phyloP scores from a whole-genome alignment of 805 yeast species.

The Cyberlindnera nakhonratchasimensis region DNA sequence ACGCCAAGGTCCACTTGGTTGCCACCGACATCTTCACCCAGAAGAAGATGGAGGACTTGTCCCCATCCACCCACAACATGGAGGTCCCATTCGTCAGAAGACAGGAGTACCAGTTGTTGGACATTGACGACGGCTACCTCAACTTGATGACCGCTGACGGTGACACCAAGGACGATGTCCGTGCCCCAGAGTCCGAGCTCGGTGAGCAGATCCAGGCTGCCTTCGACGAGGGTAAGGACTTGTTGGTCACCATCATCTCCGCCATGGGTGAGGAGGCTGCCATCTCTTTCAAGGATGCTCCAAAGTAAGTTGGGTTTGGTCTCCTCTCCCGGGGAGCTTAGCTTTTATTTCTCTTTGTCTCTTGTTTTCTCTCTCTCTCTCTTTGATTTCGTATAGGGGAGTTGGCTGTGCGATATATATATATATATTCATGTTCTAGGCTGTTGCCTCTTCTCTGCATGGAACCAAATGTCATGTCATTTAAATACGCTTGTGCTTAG shows the following conservation, averaged over 20 bases:
- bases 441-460: too few species aligned
- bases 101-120: conserved; percentile 94
- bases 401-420: too few species aligned
- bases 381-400: not conserved
- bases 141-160: conserved; percentile 96
- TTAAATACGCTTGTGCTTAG: too few species aligned
- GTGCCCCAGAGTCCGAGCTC: conserved; percentile 95
- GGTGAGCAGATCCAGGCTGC: conserved; percentile 91
- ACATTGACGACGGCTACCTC: conserved; percentile 97
- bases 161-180: conserved; percentile 98
- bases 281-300: conserved; percentile 97
- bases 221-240: conserved; percentile 97
- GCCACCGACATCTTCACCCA: conserved; percentile 98
- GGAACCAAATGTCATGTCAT: not conserved
- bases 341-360: not conserved
- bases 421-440: too few species aligned
- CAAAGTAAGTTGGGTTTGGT: conserved; percentile 46
- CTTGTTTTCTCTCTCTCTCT: not conserved
- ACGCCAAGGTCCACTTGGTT: conserved; percentile 99
- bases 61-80: conserved; percentile 99
- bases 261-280: conserved; percentile 99
- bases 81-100: conserved; percentile 98
- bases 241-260: conserved; percentile 91
- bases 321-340: too few species aligned
- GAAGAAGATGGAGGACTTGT: conserved; percentile 99